These are phyloP conservation scores for Aureobasidium sp. DNA, from an alignment of 2,329 filamentous ascomycete species.

Conservation along the genomic window DNA sequence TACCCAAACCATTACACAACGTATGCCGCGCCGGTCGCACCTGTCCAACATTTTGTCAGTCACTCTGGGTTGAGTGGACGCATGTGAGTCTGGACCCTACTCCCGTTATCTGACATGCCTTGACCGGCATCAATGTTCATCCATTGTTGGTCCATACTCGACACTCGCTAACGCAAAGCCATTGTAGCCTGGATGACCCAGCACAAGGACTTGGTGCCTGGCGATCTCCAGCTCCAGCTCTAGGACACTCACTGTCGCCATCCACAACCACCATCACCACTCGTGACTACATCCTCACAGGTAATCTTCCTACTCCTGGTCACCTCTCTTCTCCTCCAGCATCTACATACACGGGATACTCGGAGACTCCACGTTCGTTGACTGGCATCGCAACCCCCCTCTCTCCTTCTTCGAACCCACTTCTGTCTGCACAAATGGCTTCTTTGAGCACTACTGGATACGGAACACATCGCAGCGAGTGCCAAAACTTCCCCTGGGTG, in stretches of 20 bases:
- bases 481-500: slow-evolving; percentile 36
- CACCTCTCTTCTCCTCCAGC: slow-evolving; percentile 21
- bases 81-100: slow-evolving; percentile 34
- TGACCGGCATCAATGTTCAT: slow-evolving; percentile 10
- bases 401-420: slow-evolving; percentile 12
- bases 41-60: slow-evolving; percentile 29
- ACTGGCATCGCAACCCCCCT: slow-evolving; percentile 19
- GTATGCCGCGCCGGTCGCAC: slow-evolving; percentile 26
- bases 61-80: slow-evolving; percentile 31
- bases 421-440: slow-evolving; percentile 20
- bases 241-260: slow-evolving; percentile 3
- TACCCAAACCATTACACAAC: slow-evolving; percentile 27
- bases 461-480: slow-evolving; percentile 20
- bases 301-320: slow-evolving; percentile 21
- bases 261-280: neutral
- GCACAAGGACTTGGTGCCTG: slow-evolving; percentile 18
- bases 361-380: slow-evolving; percentile 23
- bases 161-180: slow-evolving; percentile 13
- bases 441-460: slow-evolving; percentile 19
- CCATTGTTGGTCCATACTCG: slow-evolving; percentile 16
- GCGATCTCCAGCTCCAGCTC: slow-evolving; percentile 19
- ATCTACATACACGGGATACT: slow-evolving; percentile 21
- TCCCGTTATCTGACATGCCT: slow-evolving; percentile 5
- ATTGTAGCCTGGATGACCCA: slow-evolving; percentile 8
- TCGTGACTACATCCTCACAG: slow-evolving; percentile 18